Evolutionary conservation across 2,329 filamentous ascomycete genomes (phyloP).

Genomic region (Colletotrichum trifolii): DNA sequence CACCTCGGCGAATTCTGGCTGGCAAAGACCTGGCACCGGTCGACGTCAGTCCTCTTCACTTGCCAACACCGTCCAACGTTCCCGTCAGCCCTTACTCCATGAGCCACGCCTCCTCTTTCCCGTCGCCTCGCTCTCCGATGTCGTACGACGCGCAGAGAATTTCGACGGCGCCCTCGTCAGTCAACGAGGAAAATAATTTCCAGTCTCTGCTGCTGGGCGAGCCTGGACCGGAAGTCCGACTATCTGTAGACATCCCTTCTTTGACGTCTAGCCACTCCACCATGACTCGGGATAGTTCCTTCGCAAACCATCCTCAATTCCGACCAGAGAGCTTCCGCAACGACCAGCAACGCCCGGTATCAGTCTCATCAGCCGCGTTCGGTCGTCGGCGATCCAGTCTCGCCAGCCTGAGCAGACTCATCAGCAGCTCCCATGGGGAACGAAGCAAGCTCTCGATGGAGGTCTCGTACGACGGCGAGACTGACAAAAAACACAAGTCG

Average conservation of each 20-base stretch:
- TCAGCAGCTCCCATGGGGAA: conserved; percentile 80
- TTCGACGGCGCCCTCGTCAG: conserved; percentile 80
- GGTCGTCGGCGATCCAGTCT: conserved; percentile 80
- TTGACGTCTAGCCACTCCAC: conserved; percentile 81
- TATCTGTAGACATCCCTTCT: conserved; percentile 80
- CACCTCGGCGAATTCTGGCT: conserved; percentile 54
- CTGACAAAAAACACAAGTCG: conserved; percentile 65
- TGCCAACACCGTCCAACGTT: conserved; percentile 56
- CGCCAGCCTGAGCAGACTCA: conserved; percentile 79
- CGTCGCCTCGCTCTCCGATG: conserved; percentile 76
- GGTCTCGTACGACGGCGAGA: conserved; percentile 66
- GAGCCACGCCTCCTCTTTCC: conserved; percentile 72
- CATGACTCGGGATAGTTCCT: conserved; percentile 76
- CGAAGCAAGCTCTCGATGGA: conserved; percentile 80
- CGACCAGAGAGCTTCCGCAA: conserved; percentile 57
- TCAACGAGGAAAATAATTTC: conserved; percentile 77
- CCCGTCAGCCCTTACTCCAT: conserved; percentile 75
- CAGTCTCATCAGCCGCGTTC: conserved; percentile 70
- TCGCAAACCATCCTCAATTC: conserved; percentile 56
- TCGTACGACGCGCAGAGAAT: conserved; percentile 78
- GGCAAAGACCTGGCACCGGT: conserved; percentile 61
- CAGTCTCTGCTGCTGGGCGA: conserved; percentile 79
- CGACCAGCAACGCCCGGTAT: conserved; percentile 68
- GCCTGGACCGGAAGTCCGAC: conserved; percentile 76
- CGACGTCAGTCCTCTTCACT: conserved; percentile 59